Evolutionary conservation across 2,329 filamentous ascomycete genomes (phyloP), one percentile per base, ranked within the genome.

Genomic region (Podosphaera fusca): DNA sequence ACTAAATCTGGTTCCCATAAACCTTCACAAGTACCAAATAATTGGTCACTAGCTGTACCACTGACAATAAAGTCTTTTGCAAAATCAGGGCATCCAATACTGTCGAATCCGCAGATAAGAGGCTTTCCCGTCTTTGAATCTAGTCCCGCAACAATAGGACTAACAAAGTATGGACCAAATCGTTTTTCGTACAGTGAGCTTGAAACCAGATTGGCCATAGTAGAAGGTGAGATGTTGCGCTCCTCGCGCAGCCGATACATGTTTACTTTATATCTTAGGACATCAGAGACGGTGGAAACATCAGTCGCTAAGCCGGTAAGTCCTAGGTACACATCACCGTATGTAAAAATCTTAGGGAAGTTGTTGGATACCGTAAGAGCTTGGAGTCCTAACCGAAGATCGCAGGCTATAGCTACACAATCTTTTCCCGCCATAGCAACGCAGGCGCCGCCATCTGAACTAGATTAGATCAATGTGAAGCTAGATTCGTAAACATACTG

Each of bases 211-310:
- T 98, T 95, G 71, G 92, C 89, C 73, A 98, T 88, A 59, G 92
- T 98, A 70, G 85, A 80, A 51, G 92, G 92, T 57, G 86, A 84
- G 72, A 98, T 96, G 75, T 88, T 79, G 69, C 92, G 88, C 78
- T 98, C 92, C 77, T 98, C 92, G 68, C 92, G 87, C 67, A 98
- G 81, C 63, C 92, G 86, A 80, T 98, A 98, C 86, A 98, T 94
- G 80, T 98, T 98, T 71, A 94, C 87, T 79, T 98, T 98, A 82
- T 95, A 96, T 69, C 92, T 88, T 80, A 98, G 94, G 64, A 96
- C 84, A 73, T 98, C 90, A 66, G 84, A 85, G 64, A 98, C 90
- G 64, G 90, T 96, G 62, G 80, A 80, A 62, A 98, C 88, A 70
- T 98, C 92, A 65, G 92, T 98, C 60, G 92, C 92, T 55, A 98